These are phyloP conservation scores for Wallacemonas sp. DNA, from an alignment of 208 protist species.

Conservation along the genomic window DNA sequence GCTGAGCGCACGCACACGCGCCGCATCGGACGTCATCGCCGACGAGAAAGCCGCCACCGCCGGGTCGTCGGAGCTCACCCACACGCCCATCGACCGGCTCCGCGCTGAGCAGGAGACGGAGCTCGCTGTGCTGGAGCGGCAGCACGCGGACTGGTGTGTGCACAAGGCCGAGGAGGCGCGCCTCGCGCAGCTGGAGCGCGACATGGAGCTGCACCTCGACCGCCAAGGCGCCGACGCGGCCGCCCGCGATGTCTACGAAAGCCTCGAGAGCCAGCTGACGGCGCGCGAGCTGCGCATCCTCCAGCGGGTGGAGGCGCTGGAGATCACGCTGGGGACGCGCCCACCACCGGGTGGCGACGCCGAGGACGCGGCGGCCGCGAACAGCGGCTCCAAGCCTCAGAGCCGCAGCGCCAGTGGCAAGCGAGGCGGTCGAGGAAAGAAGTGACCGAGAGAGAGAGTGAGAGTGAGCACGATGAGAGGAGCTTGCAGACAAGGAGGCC, in stretches of 20 bases:
- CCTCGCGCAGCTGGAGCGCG: constrained; percentile 46
- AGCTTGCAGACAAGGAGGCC: background rate
- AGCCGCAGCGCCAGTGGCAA: background rate
- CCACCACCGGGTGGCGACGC: background rate
- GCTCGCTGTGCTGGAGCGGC: constrained; percentile 29
- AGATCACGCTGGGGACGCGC: constrained; percentile 52
- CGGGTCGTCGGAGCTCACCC: background rate
- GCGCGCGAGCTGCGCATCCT: constrained; percentile 68
- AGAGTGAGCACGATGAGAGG: background rate
- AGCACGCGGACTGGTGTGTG: constrained; percentile 50
- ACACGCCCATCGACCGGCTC: constrained; percentile 30
- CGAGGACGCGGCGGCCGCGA: constrained; percentile 1
- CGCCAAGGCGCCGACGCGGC: constrained; percentile 48
- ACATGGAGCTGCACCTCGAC: constrained; percentile 72
- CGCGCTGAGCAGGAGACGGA: constrained; percentile 45
- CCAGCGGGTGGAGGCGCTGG: constrained; percentile 68
- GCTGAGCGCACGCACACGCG: background rate
- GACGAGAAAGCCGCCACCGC: constrained; percentile 12
- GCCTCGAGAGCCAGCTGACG: constrained; percentile 53
- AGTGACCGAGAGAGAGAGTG: constrained; percentile 1
- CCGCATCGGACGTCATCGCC: background rate
- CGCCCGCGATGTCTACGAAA: constrained; percentile 64
- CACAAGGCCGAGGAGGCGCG: constrained; percentile 27
- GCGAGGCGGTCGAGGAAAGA: background rate
- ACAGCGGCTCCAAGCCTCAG: background rate